These are phyloP conservation scores for Sclerotinia borealis DNA, from an alignment of 2,329 filamentous ascomycete genomes.

Conservation along the genomic window DNA sequence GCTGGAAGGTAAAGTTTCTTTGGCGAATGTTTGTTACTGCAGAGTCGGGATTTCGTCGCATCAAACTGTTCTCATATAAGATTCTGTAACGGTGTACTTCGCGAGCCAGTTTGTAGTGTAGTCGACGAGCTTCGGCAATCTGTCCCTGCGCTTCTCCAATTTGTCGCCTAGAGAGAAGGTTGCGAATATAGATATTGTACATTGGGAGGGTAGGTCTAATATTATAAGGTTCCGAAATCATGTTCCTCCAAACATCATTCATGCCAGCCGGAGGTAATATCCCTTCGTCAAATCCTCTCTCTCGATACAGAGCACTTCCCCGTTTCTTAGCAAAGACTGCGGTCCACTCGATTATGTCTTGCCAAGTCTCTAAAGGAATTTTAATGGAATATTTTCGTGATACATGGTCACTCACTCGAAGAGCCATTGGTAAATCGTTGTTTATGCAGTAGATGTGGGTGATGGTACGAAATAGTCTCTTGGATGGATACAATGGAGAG, in stretches of 20 bases:
- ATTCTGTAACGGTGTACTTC: background rate
- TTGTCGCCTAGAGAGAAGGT: slow-evolving; percentile 14
- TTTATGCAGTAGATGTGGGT: slow-evolving; percentile 64
- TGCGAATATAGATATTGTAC: slow-evolving; percentile 25
- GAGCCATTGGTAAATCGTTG: slow-evolving; percentile 52
- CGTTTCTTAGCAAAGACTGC: slow-evolving; percentile 44
- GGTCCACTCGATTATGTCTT: slow-evolving; percentile 60
- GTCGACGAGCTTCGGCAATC: slow-evolving; percentile 19
- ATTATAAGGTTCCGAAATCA: slow-evolving; percentile 30
- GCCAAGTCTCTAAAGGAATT: slow-evolving; percentile 56
- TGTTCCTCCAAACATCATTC: slow-evolving; percentile 25
- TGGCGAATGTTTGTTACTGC: slow-evolving; percentile 13
- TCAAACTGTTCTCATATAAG: background rate
- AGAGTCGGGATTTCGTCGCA: background rate
- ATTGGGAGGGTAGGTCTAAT: slow-evolving; percentile 26
- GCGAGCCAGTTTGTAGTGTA: slow-evolving; percentile 7
- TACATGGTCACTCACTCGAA: slow-evolving; percentile 56
- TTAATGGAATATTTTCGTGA: slow-evolving; percentile 52
- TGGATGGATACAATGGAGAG: slow-evolving; percentile 53
- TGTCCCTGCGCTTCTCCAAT: slow-evolving; percentile 16
- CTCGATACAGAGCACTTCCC: background rate
- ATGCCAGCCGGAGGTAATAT: slow-evolving; percentile 22
- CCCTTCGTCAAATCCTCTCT: slow-evolving; percentile 10
- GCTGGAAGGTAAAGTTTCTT: background rate
- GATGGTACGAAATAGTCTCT: slow-evolving; percentile 55